These are phyloP conservation scores for Albophoma yamanashiensis DNA, from an alignment of 2,329 filamentous ascomycete species.

Conservation along the genomic window DNA sequence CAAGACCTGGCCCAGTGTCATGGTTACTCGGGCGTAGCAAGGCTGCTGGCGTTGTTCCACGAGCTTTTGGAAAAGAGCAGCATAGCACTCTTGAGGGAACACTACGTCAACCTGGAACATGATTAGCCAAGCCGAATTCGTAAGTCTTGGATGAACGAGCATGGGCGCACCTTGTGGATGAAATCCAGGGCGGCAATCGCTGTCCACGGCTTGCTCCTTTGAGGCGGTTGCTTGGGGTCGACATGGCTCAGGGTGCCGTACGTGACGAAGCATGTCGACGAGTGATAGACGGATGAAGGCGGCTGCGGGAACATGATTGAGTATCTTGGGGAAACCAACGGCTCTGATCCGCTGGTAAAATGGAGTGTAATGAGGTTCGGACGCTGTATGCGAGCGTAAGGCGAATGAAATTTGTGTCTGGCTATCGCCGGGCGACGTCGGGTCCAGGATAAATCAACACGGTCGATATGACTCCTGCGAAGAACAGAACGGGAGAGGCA, in stretches of 20 bases:
- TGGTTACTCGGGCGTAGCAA: slow-evolving; percentile 56
- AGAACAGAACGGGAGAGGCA: too few relatives aligned
- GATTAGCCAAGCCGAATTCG: not conserved
- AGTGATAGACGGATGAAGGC: slow-evolving; percentile 36
- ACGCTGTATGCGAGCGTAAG: not conserved
- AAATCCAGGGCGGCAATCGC: slow-evolving; percentile 55
- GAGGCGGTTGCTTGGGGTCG: slow-evolving; percentile 58
- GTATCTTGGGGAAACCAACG: not conserved
- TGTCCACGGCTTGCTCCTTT: slow-evolving; percentile 67
- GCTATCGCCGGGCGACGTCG: not conserved
- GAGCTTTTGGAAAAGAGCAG: slow-evolving; percentile 42
- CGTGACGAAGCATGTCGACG: slow-evolving; percentile 63
- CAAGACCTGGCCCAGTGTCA: slow-evolving; percentile 63
- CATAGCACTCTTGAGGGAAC: slow-evolving; percentile 54
- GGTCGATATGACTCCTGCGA: not conserved
- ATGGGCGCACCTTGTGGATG: slow-evolving; percentile 50
- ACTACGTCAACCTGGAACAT: slow-evolving; percentile 52
- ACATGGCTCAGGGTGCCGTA: slow-evolving; percentile 59
- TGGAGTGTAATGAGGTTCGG: not conserved
- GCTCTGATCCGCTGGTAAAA: not conserved
- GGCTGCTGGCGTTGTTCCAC: slow-evolving; percentile 23
- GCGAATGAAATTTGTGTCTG: not conserved
- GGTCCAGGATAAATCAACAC: not conserved
- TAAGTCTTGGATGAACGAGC: not conserved
- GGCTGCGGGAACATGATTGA: slow-evolving; percentile 33